These are phyloP conservation scores for Akanthomyces uredinophilus DNA, from an alignment of 2,329 filamentous ascomycete species.

Conservation along the genomic window DNA sequence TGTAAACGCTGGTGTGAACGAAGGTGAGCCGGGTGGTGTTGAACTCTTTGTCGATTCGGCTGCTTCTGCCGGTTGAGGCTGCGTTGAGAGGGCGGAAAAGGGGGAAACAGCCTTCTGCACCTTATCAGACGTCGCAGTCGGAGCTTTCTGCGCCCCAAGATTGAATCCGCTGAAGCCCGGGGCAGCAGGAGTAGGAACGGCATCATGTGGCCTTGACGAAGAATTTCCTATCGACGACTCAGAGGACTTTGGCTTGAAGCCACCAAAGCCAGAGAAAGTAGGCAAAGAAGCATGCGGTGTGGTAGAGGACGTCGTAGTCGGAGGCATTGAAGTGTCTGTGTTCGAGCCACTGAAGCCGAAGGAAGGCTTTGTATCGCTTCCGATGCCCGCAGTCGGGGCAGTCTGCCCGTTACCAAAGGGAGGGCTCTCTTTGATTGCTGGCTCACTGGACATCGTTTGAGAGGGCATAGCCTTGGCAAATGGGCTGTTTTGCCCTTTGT, in stretches of 20 bases:
- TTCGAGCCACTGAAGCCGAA: background rate
- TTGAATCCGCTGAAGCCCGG: background rate
- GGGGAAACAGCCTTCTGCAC: background rate
- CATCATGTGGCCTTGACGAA: background rate
- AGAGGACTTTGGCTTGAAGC: background rate
- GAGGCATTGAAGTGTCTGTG: background rate
- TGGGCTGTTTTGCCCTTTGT: background rate
- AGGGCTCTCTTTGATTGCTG: background rate
- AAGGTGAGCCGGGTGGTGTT: conserved; percentile 10
- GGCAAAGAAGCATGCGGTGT: background rate
- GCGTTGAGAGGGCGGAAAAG: background rate
- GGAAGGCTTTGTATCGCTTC: background rate
- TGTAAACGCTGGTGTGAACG: conserved; percentile 13
- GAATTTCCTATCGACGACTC: background rate
- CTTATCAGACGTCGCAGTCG: background rate
- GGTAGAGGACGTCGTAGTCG: background rate
- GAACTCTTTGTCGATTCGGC: background rate
- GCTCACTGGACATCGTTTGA: background rate
- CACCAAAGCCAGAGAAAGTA: background rate
- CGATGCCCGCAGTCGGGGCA: background rate
- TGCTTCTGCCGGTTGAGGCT: background rate
- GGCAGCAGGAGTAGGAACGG: background rate
- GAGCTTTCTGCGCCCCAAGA: background rate
- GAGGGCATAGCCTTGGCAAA: background rate
- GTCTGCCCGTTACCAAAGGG: background rate